Evolutionary conservation across 805 yeast genomes (phyloP).

Genomic region (Candida manassasensis): DNA sequence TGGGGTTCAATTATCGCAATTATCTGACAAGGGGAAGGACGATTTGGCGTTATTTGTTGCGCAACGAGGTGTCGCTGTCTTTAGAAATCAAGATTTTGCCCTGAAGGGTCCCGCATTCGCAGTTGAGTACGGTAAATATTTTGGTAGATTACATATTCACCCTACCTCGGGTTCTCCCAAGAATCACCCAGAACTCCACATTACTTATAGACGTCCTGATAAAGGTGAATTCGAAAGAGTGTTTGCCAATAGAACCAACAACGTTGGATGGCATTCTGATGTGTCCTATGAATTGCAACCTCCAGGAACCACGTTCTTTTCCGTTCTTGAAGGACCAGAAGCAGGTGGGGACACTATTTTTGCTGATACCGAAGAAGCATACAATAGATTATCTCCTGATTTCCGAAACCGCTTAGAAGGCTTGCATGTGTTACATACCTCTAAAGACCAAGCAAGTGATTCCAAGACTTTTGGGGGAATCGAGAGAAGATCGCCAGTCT

Average conservation of each 20-base stretch:
- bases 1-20: constrained; percentile 55
- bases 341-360: constrained; percentile 79
- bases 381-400: constrained; percentile 62
- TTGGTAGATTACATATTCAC: constrained; percentile 69
- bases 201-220: constrained; percentile 51
- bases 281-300: constrained; percentile 71
- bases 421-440: constrained; percentile 65
- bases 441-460: constrained; percentile 62
- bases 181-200: constrained; percentile 59
- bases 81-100: constrained; percentile 64
- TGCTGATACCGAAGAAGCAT: constrained; percentile 68
- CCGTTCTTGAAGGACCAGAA: constrained; percentile 53
- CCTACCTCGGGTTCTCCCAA: constrained; percentile 71
- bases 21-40: constrained; percentile 53
- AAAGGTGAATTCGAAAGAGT: constrained; percentile 32
- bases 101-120: constrained; percentile 44
- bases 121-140: constrained; percentile 55
- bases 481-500: constrained; percentile 60
- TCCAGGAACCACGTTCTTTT: constrained; percentile 65
- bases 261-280: constrained; percentile 65
- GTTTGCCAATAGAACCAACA: constrained; percentile 31
- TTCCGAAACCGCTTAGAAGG: constrained; percentile 56
- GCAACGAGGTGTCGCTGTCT: constrained; percentile 63
- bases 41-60: constrained; percentile 68
- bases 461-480: constrained; percentile 55